phyloP scores from a whole-genome alignment of 805 yeast genomes.

The Wickerhamiella kurtzmanii region DNA sequence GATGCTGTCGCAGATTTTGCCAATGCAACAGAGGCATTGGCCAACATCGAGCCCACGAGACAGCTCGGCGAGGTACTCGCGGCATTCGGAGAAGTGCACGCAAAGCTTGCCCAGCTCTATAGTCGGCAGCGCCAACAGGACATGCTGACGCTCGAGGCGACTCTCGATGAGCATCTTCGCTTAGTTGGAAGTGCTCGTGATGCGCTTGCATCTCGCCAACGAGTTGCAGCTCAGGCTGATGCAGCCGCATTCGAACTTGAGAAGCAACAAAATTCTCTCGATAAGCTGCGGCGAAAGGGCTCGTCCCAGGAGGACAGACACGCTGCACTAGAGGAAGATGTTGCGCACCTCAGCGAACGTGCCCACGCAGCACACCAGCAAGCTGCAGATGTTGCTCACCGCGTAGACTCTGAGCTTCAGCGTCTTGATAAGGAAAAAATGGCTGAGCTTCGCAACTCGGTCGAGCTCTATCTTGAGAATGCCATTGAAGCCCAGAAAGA shows the following conservation, averaged over 20 bases:
- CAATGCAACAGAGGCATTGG: conserved; percentile 41
- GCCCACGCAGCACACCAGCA: conserved; percentile 41
- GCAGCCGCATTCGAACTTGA: conserved; percentile 34
- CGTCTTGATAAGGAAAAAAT: conserved; percentile 62
- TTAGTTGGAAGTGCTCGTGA: conserved; percentile 60
- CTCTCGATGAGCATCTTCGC: conserved; percentile 77
- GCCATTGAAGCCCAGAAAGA: conserved; percentile 90
- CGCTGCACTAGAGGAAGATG: conserved; percentile 43
- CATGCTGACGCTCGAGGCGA: conserved; percentile 69
- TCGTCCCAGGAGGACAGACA: conserved; percentile 51
- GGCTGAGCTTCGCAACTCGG: conserved; percentile 73
- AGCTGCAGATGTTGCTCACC: conserved; percentile 50
- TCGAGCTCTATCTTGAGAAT: conserved; percentile 82
- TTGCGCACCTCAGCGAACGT: conserved; percentile 40
- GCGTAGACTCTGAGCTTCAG: conserved; percentile 54
- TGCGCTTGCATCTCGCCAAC: conserved; percentile 62
- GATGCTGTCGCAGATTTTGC: conserved; percentile 57
- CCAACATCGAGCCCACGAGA: conserved; percentile 62
- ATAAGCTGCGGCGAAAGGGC: conserved; percentile 34
- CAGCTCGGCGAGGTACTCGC: conserved; percentile 47
- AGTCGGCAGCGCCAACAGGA: conserved; percentile 76
- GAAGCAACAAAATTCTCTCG: conserved; percentile 35
- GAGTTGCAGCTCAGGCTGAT: conserved; percentile 35
- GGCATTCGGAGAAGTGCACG: conserved; percentile 61
- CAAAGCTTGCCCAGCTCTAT: conserved; percentile 54